These are phyloP conservation scores for Gnetum montanum DNA, from an alignment of 75 land plant genomes.

Conservation along the genomic window DNA sequence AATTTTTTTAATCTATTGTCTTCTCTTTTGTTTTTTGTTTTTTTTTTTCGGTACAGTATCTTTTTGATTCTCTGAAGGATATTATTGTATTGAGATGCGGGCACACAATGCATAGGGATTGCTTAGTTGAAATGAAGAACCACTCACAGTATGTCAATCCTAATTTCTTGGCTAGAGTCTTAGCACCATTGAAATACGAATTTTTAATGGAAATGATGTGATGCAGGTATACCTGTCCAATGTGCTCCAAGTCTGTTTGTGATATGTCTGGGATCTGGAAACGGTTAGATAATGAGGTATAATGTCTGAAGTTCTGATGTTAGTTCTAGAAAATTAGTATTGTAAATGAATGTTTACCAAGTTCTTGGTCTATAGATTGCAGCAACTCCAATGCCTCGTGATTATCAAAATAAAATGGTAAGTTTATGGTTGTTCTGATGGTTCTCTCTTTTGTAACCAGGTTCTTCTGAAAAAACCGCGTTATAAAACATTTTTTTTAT, in stretches of 20 bases:
- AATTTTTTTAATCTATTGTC: no score
- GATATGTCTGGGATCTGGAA: conserved; percentile 79
- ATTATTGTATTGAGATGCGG: conserved; percentile 83
- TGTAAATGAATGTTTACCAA: conserved; percentile 5
- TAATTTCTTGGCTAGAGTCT: background rate
- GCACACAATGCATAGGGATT: conserved; percentile 89
- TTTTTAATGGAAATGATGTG: background rate
- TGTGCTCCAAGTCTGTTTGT: conserved; percentile 79
- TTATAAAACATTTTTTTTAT: no score
- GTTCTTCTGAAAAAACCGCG: background rate
- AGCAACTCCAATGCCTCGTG: conserved; percentile 81
- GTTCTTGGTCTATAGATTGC: conserved; percentile 40
- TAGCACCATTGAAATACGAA: background rate
- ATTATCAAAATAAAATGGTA: conserved; percentile 63
- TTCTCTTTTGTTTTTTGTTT: no score
- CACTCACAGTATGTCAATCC: conserved; percentile 61
- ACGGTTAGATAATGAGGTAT: conserved; percentile 71
- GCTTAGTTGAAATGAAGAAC: conserved; percentile 62
- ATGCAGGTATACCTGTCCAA: conserved; percentile 71
- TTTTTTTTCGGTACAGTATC: conserved; percentile 45
- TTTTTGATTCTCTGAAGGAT: conserved; percentile 83
- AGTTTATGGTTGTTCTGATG: no score
- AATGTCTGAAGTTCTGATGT: no score
- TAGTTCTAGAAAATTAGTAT: no score
- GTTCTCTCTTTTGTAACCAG: background rate